Conservation (phyloP, 306 rosid genomes). For the Medicago ruthenica region DNA sequence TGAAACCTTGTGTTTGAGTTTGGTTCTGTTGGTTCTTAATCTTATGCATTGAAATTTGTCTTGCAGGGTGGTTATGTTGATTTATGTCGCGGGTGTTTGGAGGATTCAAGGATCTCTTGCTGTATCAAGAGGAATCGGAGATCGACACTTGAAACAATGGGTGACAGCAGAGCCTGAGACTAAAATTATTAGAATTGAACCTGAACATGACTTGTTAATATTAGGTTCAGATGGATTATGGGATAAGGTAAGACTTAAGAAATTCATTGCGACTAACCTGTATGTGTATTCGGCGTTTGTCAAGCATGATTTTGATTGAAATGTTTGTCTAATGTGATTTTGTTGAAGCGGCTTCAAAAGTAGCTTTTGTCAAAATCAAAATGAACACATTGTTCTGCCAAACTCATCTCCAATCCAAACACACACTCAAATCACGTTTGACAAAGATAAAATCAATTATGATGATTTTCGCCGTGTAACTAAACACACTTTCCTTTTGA, state of each 20-base stretch:
- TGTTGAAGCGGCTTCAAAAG: neutral
- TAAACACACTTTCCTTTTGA: neutral
- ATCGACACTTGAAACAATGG: constrained; percentile 76
- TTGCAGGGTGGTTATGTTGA: constrained; percentile 95
- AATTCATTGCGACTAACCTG: neutral
- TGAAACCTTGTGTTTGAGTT: constrained; percentile 4
- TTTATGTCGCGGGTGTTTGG: constrained; percentile 87
- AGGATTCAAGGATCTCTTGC: constrained; percentile 92
- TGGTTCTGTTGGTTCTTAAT: constrained; percentile 23
- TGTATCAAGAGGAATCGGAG: constrained; percentile 91
- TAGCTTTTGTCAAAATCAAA: neutral
- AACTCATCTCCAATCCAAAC: neutral
- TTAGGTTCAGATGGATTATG: constrained; percentile 97
- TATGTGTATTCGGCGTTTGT: neutral
- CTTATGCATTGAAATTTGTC: constrained; percentile 35
- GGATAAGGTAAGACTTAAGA: constrained; percentile 70
- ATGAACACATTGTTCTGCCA: neutral
- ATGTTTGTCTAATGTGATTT: neutral
- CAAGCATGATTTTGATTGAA: neutral
- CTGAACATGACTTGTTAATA: constrained; percentile 80
- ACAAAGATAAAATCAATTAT: neutral
- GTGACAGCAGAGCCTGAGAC: constrained; percentile 93
- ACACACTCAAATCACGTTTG: neutral
- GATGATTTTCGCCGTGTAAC: neutral
- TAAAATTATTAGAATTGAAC: constrained; percentile 61